Evolutionary conservation across 345 rosid genomes (phyloP).

Genomic region (Eucalyptus curtisii): DNA sequence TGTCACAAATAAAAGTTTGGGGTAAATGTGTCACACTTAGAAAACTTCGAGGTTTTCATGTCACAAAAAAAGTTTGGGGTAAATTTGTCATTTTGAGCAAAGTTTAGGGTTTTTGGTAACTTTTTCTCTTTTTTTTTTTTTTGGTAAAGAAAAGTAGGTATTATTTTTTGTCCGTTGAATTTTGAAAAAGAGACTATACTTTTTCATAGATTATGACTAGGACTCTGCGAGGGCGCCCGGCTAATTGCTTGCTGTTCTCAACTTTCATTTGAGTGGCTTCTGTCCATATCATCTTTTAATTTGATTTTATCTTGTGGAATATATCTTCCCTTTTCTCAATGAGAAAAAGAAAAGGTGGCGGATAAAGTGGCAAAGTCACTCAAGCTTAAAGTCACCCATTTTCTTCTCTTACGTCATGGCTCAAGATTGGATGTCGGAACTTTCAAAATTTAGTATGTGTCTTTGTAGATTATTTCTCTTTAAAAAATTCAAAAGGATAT

Average conservation of each 20-base stretch:
- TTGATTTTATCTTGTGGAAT: not conserved
- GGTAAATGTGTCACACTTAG: too few species aligned
- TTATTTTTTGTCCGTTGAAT: not conserved
- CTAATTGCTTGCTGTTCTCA: not conserved
- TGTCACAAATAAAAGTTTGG: too few species aligned
- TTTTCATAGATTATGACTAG: not conserved
- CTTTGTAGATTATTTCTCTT: not conserved
- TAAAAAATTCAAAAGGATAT: not conserved
- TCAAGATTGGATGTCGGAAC: not conserved
- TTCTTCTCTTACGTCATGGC: not conserved
- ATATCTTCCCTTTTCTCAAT: not conserved
- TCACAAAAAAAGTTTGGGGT: too few species aligned
- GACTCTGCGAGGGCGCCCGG: not conserved
- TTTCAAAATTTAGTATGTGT: not conserved
- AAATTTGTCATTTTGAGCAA: too few species aligned
- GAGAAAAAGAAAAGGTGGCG: not conserved
- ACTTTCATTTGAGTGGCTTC: not conserved
- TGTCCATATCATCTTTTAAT: not conserved
- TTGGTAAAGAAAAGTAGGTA: not conserved
- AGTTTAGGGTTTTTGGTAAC: too few species aligned
- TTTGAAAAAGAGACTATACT: not conserved
- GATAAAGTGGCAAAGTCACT: not conserved
- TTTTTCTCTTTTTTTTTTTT: too few species aligned
- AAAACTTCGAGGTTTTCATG: too few species aligned
- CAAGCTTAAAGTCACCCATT: not conserved